phyloP scores from a whole-genome alignment of 805 yeast genomes.

The Kodamaea restingae region DNA sequence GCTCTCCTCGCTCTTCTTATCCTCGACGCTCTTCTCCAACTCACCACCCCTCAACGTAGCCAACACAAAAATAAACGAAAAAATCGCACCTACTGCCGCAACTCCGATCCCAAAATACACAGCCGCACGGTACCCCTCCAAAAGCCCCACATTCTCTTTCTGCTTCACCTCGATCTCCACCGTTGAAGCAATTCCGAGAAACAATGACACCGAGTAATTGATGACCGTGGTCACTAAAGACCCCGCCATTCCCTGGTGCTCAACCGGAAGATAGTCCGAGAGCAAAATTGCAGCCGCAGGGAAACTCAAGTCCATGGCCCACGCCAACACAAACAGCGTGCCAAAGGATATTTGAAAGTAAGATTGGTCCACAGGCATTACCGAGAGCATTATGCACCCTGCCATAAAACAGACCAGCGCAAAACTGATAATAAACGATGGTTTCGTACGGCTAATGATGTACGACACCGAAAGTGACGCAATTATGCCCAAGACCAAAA shows the following conservation, averaged over 20 bases:
- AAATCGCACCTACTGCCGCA: constrained; percentile 44
- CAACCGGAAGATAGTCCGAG: constrained; percentile 54
- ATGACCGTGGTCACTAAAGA: constrained; percentile 66
- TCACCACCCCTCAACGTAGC: no score
- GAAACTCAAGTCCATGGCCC: constrained; percentile 78
- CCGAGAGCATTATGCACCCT: constrained; percentile 51
- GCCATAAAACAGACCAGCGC: constrained; percentile 52
- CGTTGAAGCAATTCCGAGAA: constrained; percentile 67
- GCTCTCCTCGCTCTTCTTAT: background rate
- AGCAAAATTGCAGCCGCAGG: constrained; percentile 69
- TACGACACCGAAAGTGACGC: constrained; percentile 54
- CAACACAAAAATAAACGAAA: constrained; percentile 21
- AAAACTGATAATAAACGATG: constrained; percentile 46
- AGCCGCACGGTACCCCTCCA: constrained; percentile 52
- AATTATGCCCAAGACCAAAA: constrained; percentile 48
- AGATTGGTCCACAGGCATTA: constrained; percentile 55
- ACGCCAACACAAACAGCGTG: constrained; percentile 50
- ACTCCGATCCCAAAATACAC: constrained; percentile 60
- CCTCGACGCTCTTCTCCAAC: background rate
- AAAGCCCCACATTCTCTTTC: background rate
- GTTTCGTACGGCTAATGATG: constrained; percentile 43
- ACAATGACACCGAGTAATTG: constrained; percentile 67
- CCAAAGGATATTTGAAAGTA: constrained; percentile 59
- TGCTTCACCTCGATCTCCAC: constrained; percentile 40
- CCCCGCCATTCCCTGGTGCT: constrained; percentile 77